Evolutionary conservation across 495 filamentous ascomycete genomes (phyloP), one percentile per base, ranked within the genome.

Genomic region (Bombardia bombarda): DNA sequence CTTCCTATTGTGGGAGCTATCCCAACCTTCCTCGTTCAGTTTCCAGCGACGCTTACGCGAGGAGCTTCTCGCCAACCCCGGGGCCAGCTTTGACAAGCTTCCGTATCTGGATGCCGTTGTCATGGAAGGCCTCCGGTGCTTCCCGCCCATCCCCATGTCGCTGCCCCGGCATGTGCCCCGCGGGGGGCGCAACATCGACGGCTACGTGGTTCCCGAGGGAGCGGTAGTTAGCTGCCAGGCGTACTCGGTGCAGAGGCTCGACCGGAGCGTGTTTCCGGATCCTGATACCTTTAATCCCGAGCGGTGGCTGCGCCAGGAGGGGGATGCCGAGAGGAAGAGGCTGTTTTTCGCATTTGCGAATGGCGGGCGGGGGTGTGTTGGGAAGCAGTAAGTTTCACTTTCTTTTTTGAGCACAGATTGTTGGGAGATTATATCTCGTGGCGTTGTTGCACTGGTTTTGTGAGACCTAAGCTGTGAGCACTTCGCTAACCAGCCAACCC

Each of bases 1-100:
- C 45, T 81, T 83, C 43, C 60, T 83, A 5, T 77, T 84, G 74
- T 80, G 76, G 71, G 72, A 82, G 53, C 62, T 84, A 1, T 84
- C 80, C 0, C 72, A 70, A 36, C 71, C 75, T 3, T 43, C 63
- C 0, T 75, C 72, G 7, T 38, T 58, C 0, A 33, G 42, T 1
- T 62, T 72, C 21, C 79, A 82, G 37, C 42, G 53, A 1, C 54
- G 48, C 2, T 58, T 84, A 4, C 61, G 67, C 16, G 45, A 66
- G 4, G 79, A 82, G 50, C 53, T 82, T 0, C 35, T 42, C 4
- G 46, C 56, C 3, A 63, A 62, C 42, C 50, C 52, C 0, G 56
- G 53, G 5, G 50, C 45, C 0, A 7, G 43, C 45, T 60, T 78
- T 17, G 78, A 82, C 45, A 67, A 67, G 28, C 54, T 82, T 1